Evolutionary conservation across 495 filamentous ascomycete genomes (phyloP), one percentile per base, ranked within the genome.

Genomic region (Talaromyces ruber): DNA sequence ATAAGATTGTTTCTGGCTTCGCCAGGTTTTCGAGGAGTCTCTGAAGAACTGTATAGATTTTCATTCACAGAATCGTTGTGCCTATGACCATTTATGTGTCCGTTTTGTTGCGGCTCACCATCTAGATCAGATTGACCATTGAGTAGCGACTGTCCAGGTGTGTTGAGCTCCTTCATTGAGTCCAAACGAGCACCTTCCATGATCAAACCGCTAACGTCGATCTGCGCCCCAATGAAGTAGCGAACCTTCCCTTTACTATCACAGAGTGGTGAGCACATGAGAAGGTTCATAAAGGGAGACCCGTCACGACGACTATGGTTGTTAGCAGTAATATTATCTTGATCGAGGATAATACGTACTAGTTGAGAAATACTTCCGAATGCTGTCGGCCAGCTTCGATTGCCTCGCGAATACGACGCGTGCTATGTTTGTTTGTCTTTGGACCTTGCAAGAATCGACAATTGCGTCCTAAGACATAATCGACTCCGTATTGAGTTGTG

Each of bases 351-450:
- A 37, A 28, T 18, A 71, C 81, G 62, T 75, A 85, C 82, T 90
- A 90, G 67, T 90, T 89, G 0, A 90, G 72, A 12, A 90, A 75
- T 0, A 86, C 77, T 63, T 91, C 88, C 56, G 80, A 87, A 52
- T 88, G 81, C 64, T 89, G 86, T 51, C 83, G 74, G 11, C 84
- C 83, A 4, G 70, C 76, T 12, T 77, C 69, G 2, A 91, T 63
- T 1, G 82, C 82, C 50, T 83, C 78, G 43, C 78, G 70, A 16
- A 91, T 74, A 55, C 88, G 79, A 56, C 73, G 67, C 2, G 86
- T 76, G 43, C 83, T 74, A 47, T 76, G 68, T 2, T 68, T 67
- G 50, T 78, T 77, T 16, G 84, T 83, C 64, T 81, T 81, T 12
- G 81, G 81, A 1, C 84, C 84, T 68, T 85, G 83, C 3, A 87